phyloP scores from a whole-genome alignment of 169 alveolate species.

The Eimeria maxima region DNA sequence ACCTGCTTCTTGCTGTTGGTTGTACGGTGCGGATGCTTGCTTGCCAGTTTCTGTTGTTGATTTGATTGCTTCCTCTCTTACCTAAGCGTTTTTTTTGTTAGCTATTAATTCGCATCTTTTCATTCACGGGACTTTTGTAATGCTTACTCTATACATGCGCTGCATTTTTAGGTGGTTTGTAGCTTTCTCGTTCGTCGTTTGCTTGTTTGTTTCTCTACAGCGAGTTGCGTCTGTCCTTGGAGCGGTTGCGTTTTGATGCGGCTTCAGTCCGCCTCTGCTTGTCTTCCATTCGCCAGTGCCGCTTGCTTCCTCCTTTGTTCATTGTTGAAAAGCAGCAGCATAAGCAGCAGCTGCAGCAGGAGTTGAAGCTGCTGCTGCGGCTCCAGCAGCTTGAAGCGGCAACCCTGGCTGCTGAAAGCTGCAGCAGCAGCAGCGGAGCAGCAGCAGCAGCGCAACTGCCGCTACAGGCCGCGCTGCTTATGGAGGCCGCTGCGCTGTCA shows the following conservation, averaged over 20 bases:
- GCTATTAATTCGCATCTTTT: background rate
- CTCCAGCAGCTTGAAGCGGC: conserved; percentile 14
- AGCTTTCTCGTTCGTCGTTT: background rate
- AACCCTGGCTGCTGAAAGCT: background rate
- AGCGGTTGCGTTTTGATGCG: background rate
- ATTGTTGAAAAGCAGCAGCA: conserved; percentile 14
- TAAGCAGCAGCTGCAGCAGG: conserved; percentile 51
- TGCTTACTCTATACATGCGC: too few relatives aligned
- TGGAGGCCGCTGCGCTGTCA: conserved; percentile 24
- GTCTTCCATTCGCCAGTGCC: background rate
- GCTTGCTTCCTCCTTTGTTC: conserved; percentile 9
- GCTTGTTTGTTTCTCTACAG: background rate
- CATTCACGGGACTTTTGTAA: background rate
- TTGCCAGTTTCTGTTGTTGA: background rate
- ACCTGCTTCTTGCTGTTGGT: background rate
- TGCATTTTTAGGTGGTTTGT: background rate
- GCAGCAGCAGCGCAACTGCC: conserved; percentile 1
- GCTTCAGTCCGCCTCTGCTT: background rate
- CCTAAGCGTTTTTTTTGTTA: background rate
- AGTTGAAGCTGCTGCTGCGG: conserved; percentile 49
- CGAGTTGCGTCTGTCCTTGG: background rate
- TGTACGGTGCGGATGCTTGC: background rate
- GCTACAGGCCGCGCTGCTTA: conserved; percentile 44
- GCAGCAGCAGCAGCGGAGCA: too few relatives aligned
- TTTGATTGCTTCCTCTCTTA: background rate